Conservation (phyloP, 176 grass and related monocot species). For the Thalia dealbata region DNA sequence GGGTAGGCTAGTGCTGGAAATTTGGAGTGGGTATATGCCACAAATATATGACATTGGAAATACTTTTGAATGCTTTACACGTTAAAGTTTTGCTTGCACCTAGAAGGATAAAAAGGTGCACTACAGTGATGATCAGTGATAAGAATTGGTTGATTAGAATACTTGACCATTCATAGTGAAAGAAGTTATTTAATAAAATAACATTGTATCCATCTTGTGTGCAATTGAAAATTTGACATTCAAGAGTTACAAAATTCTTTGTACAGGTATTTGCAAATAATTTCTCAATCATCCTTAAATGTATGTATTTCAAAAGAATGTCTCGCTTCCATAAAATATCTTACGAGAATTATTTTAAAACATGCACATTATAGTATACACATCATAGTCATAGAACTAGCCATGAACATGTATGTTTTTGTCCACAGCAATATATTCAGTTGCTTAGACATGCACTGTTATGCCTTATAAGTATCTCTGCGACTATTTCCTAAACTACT, state of each 20-base stretch:
- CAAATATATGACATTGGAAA: not conserved
- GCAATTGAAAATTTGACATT: no score
- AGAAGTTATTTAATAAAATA: not conserved
- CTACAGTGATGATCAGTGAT: not conserved
- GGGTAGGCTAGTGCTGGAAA: not conserved
- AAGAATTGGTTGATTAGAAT: not conserved
- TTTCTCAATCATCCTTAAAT: not conserved
- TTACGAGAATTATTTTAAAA: not conserved
- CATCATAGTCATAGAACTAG: not conserved
- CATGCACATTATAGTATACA: not conserved
- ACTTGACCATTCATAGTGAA: not conserved
- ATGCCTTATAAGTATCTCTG: constrained; percentile 11
- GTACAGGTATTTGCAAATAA: not conserved
- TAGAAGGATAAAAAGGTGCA: not conserved
- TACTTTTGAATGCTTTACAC: not conserved
- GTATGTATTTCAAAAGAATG: not conserved
- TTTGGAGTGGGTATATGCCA: not conserved
- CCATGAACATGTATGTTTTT: not conserved
- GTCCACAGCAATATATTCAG: not conserved
- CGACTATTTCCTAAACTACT: not conserved
- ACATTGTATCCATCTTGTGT: no score
- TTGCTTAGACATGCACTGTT: not conserved
- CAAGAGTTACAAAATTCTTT: not conserved
- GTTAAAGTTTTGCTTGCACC: not conserved
- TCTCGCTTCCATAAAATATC: not conserved